A percentile compares a stretch with the other conserved stretches of the same genome.
Conservation (phyloP, 1,284 basidiomycete species). For the Moesziomyces antarcticus region DNA sequence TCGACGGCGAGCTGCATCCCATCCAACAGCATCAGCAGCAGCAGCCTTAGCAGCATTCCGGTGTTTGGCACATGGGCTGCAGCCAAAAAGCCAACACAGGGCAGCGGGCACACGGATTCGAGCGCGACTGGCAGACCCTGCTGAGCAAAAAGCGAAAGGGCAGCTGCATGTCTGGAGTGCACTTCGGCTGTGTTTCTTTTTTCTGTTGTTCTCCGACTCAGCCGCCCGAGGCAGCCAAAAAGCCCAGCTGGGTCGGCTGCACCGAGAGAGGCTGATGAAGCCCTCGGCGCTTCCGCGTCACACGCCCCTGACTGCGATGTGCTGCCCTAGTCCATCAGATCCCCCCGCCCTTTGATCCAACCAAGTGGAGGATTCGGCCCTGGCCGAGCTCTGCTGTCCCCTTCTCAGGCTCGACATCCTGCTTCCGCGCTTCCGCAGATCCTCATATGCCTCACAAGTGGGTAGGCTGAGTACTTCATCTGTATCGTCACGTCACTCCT, state of each 20-base stretch:
- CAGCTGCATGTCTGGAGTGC: background rate
- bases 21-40: background rate
- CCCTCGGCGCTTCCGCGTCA: too few species aligned
- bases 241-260: background rate
- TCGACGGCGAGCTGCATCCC: too few species aligned
- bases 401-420: too few species aligned
- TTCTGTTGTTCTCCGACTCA: background rate
- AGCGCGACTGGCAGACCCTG: background rate
- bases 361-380: too few species aligned
- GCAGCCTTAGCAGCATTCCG: slow-evolving; percentile 21
- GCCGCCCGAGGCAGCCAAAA: background rate
- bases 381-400: too few species aligned
- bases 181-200: background rate
- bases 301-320: too few species aligned
- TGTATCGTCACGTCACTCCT: background rate
- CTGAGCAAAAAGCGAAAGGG: background rate
- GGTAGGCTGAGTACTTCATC: background rate
- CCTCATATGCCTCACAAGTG: too few species aligned
- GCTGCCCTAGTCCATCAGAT: too few species aligned
- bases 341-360: too few species aligned
- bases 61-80: slow-evolving; percentile 17
- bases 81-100: background rate
- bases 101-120: background rate
- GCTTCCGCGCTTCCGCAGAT: too few species aligned
- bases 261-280: too few species aligned